Evolutionary conservation across 192 early-diverging fungal genomes (phyloP).

Genomic region (Phlyctochytrium planicorne): DNA sequence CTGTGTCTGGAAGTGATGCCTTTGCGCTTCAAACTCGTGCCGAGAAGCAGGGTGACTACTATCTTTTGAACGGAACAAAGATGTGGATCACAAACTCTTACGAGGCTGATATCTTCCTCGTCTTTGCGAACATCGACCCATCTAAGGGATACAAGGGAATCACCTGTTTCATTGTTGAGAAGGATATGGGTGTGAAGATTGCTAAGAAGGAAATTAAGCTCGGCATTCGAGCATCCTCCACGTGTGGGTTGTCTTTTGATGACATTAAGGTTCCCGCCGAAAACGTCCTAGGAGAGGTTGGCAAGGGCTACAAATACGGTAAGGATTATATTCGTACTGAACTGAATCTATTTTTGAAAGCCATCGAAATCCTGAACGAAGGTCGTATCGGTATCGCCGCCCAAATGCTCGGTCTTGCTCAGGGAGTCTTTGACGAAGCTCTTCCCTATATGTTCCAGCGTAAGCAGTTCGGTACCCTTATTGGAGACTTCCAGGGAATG

Average conservation of each 20-base stretch:
- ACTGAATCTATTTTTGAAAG: constrained; percentile 24
- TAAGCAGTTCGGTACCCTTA: constrained; percentile 83
- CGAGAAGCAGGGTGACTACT: constrained; percentile 83
- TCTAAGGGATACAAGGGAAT: constrained; percentile 95
- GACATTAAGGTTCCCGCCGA: constrained; percentile 74
- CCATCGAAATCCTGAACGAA: constrained; percentile 97
- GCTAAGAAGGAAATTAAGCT: constrained; percentile 98
- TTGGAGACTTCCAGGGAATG: constrained; percentile 90
- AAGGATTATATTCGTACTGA: not conserved
- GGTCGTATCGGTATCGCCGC: constrained; percentile 98
- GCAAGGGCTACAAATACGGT: constrained; percentile 92
- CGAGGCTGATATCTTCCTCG: constrained; percentile 93
- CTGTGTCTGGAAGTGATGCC: constrained; percentile 89
- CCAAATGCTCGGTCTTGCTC: constrained; percentile 96
- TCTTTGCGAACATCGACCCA: constrained; percentile 97
- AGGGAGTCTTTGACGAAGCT: constrained; percentile 86
- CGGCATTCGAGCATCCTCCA: constrained; percentile 95
- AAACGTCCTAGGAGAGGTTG: constrained; percentile 90
- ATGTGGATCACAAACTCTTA: constrained; percentile 82
- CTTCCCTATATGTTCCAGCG: constrained; percentile 92
- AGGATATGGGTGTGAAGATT: constrained; percentile 85
- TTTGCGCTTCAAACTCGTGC: constrained; percentile 89
- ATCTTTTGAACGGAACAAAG: constrained; percentile 71
- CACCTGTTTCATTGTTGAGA: constrained; percentile 94
- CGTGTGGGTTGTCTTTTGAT: constrained; percentile 92